Percentiles rank a stretch among this genome's conserved stretches.
Conservation (phyloP, 441 rosid genomes). For the Pelargonium fulgidum region DNA sequence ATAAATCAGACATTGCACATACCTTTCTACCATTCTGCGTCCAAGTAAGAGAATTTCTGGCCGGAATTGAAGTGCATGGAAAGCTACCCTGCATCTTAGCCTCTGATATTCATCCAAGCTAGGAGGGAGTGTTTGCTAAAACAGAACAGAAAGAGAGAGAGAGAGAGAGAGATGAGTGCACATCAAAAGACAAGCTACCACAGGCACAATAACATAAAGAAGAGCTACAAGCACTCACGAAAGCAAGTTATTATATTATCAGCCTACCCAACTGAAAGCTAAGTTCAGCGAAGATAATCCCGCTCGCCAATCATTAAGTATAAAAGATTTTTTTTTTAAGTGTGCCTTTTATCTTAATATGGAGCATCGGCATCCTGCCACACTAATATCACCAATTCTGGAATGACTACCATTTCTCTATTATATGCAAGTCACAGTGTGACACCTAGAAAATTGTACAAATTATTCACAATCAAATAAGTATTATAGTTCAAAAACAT, state of each 20-base stretch:
- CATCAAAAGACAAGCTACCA: background rate
- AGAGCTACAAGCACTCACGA: background rate
- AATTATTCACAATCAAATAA: too few relatives aligned
- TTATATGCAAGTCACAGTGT: too few relatives aligned
- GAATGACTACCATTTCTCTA: too few relatives aligned
- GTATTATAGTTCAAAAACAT: too few relatives aligned
- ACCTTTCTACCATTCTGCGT: constrained; percentile 19
- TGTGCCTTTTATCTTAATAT: too few relatives aligned
- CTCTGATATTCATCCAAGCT: constrained; percentile 21
- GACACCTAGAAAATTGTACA: too few relatives aligned
- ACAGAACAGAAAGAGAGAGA: background rate
- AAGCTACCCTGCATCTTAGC: constrained; percentile 22
- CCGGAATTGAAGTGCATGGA: constrained; percentile 22
- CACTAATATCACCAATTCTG: too few relatives aligned
- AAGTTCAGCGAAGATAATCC: too few relatives aligned
- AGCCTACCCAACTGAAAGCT: background rate
- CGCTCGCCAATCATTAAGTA: too few relatives aligned
- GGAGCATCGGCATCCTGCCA: too few relatives aligned
- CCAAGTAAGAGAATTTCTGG: constrained; percentile 18
- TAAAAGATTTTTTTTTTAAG: too few relatives aligned
- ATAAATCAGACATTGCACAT: background rate
- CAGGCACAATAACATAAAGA: background rate
- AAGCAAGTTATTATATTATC: background rate
- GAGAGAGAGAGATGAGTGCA: background rate
- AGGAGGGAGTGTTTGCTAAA: too few relatives aligned